Evolutionary conservation across 345 rosid species (phyloP).

Genomic region (Linum tenue): DNA sequence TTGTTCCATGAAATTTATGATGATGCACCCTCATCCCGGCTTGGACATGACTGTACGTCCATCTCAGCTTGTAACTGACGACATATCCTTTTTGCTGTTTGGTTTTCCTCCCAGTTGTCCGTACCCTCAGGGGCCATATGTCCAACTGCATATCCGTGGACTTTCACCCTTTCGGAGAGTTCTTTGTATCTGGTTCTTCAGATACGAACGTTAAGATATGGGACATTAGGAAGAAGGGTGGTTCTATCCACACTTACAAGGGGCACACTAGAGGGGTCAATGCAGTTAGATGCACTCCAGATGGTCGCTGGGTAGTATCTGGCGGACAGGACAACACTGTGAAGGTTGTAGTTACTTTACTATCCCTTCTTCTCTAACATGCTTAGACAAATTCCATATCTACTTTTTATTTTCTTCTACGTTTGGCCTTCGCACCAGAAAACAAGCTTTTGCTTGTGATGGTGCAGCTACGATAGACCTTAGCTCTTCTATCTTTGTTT

Average conservation of each 20-base stretch:
- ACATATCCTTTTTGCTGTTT: conserved; percentile 5
- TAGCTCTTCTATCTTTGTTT: not conserved
- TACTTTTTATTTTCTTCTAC: not conserved
- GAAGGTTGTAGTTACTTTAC: conserved; percentile 45
- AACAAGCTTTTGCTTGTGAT: not conserved
- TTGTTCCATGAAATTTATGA: not conserved
- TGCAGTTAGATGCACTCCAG: conserved; percentile 95
- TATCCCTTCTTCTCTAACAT: conserved; percentile 4
- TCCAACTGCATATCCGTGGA: conserved; percentile 94
- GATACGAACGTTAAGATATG: conserved; percentile 98
- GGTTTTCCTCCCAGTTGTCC: conserved; percentile 53
- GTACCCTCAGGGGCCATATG: conserved; percentile 90
- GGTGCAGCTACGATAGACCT: not conserved
- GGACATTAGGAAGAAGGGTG: conserved; percentile 92
- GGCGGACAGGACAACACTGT: conserved; percentile 96
- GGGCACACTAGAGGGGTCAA: conserved; percentile 97
- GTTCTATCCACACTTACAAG: conserved; percentile 91
- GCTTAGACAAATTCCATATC: not conserved
- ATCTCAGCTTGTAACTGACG: conserved; percentile 4
- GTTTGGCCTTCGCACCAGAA: not conserved
- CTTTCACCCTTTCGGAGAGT: conserved; percentile 98
- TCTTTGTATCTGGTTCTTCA: conserved; percentile 95
- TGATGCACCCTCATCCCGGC: no score
- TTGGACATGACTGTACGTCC: no score
- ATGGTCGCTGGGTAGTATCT: conserved; percentile 99